Evolutionary conservation across 306 rosid species (phyloP).

Genomic region (Macrotyloma uniflorum): DNA sequence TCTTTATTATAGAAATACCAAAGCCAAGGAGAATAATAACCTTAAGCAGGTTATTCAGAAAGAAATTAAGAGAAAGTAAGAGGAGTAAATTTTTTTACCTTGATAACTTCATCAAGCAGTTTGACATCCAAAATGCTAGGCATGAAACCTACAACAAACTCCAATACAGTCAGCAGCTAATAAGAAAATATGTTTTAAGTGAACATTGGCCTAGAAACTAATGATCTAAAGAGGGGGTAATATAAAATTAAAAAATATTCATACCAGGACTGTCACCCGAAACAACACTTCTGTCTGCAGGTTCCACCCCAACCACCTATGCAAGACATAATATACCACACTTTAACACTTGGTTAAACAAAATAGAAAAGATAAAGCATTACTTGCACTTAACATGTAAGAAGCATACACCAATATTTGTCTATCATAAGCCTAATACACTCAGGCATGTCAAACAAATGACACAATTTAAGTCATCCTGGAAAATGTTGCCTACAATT

Average conservation of each 20-base stretch:
- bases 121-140: slow-evolving; percentile 84
- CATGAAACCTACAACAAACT: slow-evolving; percentile 67
- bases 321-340: slow-evolving; percentile 27
- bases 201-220: slow-evolving; percentile 31
- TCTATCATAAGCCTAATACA: slow-evolving; percentile 9
- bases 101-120: slow-evolving; percentile 91
- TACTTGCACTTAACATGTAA: slow-evolving; percentile 8
- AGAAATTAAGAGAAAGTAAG: slow-evolving; percentile 6
- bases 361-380: slow-evolving; percentile 29
- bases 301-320: slow-evolving; percentile 95
- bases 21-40: slow-evolving; percentile 18
- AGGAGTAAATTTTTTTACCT: slow-evolving; percentile 56
- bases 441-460: not conserved
- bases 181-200: slow-evolving; percentile 23
- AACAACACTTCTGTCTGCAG: slow-evolving; percentile 83
- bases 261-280: slow-evolving; percentile 83
- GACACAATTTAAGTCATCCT: not conserved
- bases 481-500: slow-evolving; percentile 1
- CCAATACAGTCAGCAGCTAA: slow-evolving; percentile 28
- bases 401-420: slow-evolving; percentile 27
- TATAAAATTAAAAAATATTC: slow-evolving; percentile 19
- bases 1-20: slow-evolving; percentile 28
- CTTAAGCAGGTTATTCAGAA: slow-evolving; percentile 1
- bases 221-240: not conserved
- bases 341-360: slow-evolving; percentile 3